These are phyloP conservation scores for Asterionellopsis glacialis DNA, from an alignment of 108 stramenopile genomes.

Conservation along the genomic window DNA sequence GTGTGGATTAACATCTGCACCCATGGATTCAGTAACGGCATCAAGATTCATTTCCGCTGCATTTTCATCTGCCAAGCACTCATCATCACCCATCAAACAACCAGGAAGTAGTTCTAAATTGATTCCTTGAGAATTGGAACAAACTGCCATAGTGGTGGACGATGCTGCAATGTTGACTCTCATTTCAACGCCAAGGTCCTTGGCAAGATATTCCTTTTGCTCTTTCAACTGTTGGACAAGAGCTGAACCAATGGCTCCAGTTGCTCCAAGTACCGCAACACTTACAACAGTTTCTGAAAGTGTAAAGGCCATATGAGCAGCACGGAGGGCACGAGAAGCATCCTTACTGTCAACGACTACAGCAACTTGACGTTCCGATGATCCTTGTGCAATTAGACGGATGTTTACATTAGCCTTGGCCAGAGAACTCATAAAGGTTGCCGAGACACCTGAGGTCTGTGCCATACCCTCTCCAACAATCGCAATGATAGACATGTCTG, in stretches of 20 bases:
- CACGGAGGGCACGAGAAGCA: conserved; percentile 74
- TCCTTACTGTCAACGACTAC: conserved; percentile 67
- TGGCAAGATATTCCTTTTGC: conserved; percentile 37
- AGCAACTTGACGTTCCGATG: conserved; percentile 81
- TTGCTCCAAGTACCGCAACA: conserved; percentile 50
- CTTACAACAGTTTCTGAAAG: conserved; percentile 61
- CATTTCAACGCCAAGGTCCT: conserved; percentile 46
- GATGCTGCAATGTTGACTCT: conserved; percentile 48
- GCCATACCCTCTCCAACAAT: conserved; percentile 88
- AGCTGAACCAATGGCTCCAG: conserved; percentile 51
- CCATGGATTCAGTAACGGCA: conserved; percentile 39
- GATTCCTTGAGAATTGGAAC: conserved; percentile 39
- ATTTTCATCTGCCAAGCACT: conserved; percentile 26
- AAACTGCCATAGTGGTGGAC: conserved; percentile 46
- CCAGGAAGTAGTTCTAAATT: conserved; percentile 13
- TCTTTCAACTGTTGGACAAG: conserved; percentile 43
- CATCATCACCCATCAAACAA: conserved; percentile 23
- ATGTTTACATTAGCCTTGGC: conserved; percentile 85
- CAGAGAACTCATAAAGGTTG: conserved; percentile 77
- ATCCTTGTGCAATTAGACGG: conserved; percentile 81
- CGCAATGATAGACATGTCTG: conserved; percentile 72
- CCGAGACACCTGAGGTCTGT: conserved; percentile 71
- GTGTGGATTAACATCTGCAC: conserved; percentile 72
- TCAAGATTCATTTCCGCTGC: conserved; percentile 48
- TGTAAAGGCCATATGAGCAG: conserved; percentile 82